These are phyloP conservation scores for Boletales sp. DNA, from an alignment of 768 basidiomycete species.

Conservation along the genomic window DNA sequence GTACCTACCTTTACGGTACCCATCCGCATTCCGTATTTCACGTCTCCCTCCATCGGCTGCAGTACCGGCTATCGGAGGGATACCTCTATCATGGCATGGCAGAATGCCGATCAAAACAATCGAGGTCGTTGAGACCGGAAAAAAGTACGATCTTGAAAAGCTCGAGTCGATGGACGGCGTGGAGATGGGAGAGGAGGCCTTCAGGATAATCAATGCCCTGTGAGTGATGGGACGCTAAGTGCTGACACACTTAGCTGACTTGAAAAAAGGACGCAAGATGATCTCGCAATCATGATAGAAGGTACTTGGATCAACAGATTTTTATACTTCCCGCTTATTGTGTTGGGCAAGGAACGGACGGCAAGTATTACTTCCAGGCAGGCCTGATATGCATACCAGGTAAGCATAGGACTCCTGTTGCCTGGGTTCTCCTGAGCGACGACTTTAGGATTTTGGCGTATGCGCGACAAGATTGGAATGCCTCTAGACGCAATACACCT, in stretches of 20 bases:
- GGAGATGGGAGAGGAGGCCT: slow-evolving; percentile 47
- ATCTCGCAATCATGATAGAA: slow-evolving; percentile 60
- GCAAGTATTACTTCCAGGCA: slow-evolving; percentile 72
- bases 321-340: not conserved
- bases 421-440: not conserved
- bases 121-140: slow-evolving; percentile 47
- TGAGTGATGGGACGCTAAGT: slow-evolving; percentile 32
- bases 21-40: slow-evolving; percentile 50
- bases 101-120: slow-evolving; percentile 51
- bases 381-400: slow-evolving; percentile 70
- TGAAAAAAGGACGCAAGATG: slow-evolving; percentile 47
- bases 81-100: slow-evolving; percentile 38
- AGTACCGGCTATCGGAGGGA: slow-evolving; percentile 18
- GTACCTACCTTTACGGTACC: slow-evolving; percentile 65
- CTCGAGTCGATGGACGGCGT: slow-evolving; percentile 23
- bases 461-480: slow-evolving; percentile 74
- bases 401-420: slow-evolving; percentile 22
- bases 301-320: slow-evolving; percentile 27
- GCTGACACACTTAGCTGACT: not conserved
- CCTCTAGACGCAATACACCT: slow-evolving; percentile 68
- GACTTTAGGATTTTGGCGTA: slow-evolving; percentile 72
- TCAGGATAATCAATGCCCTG: slow-evolving; percentile 61
- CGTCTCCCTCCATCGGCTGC: slow-evolving; percentile 29
- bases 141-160: slow-evolving; percentile 50
- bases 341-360: slow-evolving; percentile 50